Base-by-base conservation (phyloP, 2,329 filamentous ascomycete genomes). In the Trichophyton equinum region DNA sequence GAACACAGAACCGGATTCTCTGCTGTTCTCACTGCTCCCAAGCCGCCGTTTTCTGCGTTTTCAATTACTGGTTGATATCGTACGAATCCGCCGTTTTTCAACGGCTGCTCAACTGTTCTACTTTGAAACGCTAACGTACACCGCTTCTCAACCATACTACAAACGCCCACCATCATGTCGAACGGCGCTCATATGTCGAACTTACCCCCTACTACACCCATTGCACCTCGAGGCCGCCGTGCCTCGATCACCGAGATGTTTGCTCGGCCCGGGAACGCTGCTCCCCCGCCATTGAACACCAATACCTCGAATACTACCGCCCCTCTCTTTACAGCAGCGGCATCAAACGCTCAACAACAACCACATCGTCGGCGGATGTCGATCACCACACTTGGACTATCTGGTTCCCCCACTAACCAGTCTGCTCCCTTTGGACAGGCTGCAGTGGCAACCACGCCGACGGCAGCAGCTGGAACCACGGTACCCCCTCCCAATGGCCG, bases 321-420 rank as follows among this genome's bases (percentile, higher is more conserved):
- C 30, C 51, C 64, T 8, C 60, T 66, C 66, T 64, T 82, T 81
- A 62, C 68, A 60, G 67, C 70, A 63, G 75, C 78, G 69, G 77
- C 76, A 62, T 55, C 51, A 6, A 36, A 22, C n/a, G 73, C 79
- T 30, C 78, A 82, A 64, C 71, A 67, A 60, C 71, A 69, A 80
- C 42, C 30, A 30, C 42, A 49, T 9, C 65, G 67, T 55, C 83
- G 84, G 62, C 85, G 87, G 62, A 81, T 91, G 65, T 91, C 88
- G 51, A 82, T 91, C 69, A 85, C 84, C 53, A 89, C 87, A 1
- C 75, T 90, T 33, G 87, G 88, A 38, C 77, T 90, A n/a, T 87
- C 86, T 3, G 87, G 87, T 65, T 86, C 86, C 3, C 85, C 86
- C n/a, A 83, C 76, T 68, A 77, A 80, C 72, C 67, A 80, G 73